A percentile compares a stretch with the other conserved stretches of the same genome.
These are phyloP conservation scores for Trifolium pratense DNA, from an alignment of 306 rosid genomes.

Conservation along the genomic window DNA sequence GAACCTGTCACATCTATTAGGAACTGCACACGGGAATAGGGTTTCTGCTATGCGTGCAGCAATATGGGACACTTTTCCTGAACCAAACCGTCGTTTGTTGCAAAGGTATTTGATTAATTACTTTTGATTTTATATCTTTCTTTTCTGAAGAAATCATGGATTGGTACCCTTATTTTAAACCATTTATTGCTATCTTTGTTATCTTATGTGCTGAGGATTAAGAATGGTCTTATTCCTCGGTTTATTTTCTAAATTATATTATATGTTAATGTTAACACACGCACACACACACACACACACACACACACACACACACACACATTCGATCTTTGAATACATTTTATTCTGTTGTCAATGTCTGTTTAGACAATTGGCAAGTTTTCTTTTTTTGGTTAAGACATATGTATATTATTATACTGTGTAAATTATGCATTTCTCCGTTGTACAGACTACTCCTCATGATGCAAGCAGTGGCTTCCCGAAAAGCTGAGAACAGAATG, in stretches of 20 bases:
- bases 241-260: slow-evolving; percentile 19
- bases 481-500: slow-evolving; percentile 83
- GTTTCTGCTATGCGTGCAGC: slow-evolving; percentile 82
- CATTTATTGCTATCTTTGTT: slow-evolving; percentile 16
- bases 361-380: slow-evolving; percentile 15
- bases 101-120: slow-evolving; percentile 70
- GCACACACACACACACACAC: neutral
- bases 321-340: too few relatives aligned
- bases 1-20: slow-evolving; percentile 52
- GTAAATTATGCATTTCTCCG: slow-evolving; percentile 37
- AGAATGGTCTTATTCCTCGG: slow-evolving; percentile 17
- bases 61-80: slow-evolving; percentile 89
- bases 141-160: neutral
- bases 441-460: slow-evolving; percentile 77
- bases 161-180: neutral
- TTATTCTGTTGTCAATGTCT: neutral
- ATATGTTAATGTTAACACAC: slow-evolving; percentile 7
- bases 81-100: slow-evolving; percentile 88
- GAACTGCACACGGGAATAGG: slow-evolving; percentile 69
- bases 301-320: neutral
- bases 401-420: neutral
- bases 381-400: neutral
- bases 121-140: slow-evolving; percentile 13
- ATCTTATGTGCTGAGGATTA: slow-evolving; percentile 32
- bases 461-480: slow-evolving; percentile 86